Conservation (phyloP, 306 rosid genomes). For the Fragaria ananassa region DNA sequence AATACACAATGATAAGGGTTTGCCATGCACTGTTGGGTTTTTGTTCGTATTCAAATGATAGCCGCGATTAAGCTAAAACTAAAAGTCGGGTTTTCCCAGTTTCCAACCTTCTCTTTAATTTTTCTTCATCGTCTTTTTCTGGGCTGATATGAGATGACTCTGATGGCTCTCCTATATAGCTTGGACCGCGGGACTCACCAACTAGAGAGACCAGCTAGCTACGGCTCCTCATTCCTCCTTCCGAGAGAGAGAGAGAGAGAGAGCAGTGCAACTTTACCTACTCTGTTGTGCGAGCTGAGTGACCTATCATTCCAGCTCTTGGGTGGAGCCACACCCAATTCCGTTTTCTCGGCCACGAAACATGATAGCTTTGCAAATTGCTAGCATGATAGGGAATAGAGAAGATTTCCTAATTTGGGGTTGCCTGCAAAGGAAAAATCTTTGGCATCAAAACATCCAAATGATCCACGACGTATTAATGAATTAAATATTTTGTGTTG, state of each 20-base stretch:
- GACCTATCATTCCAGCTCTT: constrained; percentile 17
- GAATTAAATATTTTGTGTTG: no score
- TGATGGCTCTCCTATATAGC: constrained; percentile 12
- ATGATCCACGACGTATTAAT: no score
- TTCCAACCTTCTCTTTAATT: constrained; percentile 24
- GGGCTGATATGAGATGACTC: constrained; percentile 32
- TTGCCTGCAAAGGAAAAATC: no score
- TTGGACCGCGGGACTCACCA: constrained; percentile 38
- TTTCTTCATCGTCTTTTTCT: constrained; percentile 16
- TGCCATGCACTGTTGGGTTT: constrained; percentile 34
- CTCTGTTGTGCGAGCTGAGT: not conserved
- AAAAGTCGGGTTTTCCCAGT: constrained; percentile 17
- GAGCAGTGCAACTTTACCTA: constrained; percentile 23
- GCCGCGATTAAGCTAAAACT: not conserved
- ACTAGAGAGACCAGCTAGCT: constrained; percentile 4
- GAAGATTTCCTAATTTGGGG: not conserved
- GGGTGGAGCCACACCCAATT: not conserved
- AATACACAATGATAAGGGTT: constrained; percentile 36
- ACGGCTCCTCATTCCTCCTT: not conserved
- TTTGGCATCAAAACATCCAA: no score
- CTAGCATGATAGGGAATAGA: constrained; percentile 9
- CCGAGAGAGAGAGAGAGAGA: not conserved
- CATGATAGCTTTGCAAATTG: not conserved
- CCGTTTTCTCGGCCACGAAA: not conserved
- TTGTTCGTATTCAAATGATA: constrained; percentile 27